Percentiles rank a stretch among this genome's conserved stretches.
Evolutionary conservation across 75 land plant genomes (phyloP).

Genomic region (Ceratopteris richardii): DNA sequence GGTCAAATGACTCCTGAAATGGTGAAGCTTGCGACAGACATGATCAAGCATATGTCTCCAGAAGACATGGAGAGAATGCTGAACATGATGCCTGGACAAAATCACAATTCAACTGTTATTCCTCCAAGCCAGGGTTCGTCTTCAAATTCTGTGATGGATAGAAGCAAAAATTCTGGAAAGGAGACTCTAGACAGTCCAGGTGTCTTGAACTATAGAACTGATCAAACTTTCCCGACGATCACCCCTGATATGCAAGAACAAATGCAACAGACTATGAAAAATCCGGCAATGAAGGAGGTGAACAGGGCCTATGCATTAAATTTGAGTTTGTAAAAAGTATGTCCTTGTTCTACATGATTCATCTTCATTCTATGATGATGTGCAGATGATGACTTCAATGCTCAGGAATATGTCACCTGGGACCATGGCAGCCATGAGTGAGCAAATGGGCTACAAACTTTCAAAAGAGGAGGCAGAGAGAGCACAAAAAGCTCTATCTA

Average conservation of each 20-base stretch:
- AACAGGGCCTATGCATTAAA: no score
- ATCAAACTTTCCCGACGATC: constrained; percentile 21
- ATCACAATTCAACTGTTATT: not conserved
- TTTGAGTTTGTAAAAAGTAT: no score
- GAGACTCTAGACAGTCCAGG: constrained; percentile 6
- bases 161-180: constrained; percentile 6
- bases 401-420: constrained; percentile 91
- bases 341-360: no score
- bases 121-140: constrained; percentile 5
- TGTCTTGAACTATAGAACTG: not conserved
- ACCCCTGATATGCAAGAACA: constrained; percentile 64
- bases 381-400: constrained; percentile 86
- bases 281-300: constrained; percentile 92
- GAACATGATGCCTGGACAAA: constrained; percentile 32
- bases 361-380: not conserved
- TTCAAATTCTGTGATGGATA: constrained; percentile 9
- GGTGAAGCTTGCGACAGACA: constrained; percentile 62
- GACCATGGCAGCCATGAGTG: constrained; percentile 84
- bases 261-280: constrained; percentile 77
- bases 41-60: constrained; percentile 75
- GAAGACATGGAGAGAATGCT: constrained; percentile 86
- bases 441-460: constrained; percentile 80
- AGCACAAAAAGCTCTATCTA: constrained; percentile 88
- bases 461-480: constrained; percentile 76
- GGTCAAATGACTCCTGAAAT: constrained; percentile 74